Percentiles rank a stretch among this genome's conserved stretches.
phyloP scores from a whole-genome alignment of 2,329 filamentous ascomycete genomes.

The Cercospora sp. region DNA sequence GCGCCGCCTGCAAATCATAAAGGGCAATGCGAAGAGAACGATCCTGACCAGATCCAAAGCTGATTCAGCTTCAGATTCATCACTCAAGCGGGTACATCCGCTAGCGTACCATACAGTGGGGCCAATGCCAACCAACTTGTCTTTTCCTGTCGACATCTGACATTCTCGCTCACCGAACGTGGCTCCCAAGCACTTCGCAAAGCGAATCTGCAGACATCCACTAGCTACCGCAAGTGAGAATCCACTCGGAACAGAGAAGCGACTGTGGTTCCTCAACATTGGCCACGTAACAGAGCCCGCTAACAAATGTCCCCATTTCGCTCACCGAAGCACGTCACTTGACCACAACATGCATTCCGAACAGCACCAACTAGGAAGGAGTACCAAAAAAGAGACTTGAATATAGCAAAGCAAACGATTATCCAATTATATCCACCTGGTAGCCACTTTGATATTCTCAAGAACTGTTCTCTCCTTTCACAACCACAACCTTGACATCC shows the following conservation, averaged over 20 bases:
- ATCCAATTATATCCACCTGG: background rate
- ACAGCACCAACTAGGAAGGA: background rate
- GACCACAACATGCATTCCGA: background rate
- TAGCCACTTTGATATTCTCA: background rate
- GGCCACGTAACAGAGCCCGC: background rate
- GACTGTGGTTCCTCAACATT: background rate
- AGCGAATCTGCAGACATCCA: background rate
- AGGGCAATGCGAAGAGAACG: background rate
- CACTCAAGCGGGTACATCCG: background rate
- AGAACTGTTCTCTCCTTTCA: slow-evolving; percentile 45
- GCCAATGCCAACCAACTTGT: background rate
- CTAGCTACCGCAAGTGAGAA: background rate
- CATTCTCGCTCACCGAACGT: background rate
- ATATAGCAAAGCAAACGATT: background rate
- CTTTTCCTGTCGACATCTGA: background rate
- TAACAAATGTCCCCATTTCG: background rate
- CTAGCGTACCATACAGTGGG: background rate
- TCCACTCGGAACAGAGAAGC: background rate
- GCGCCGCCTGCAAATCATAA: background rate
- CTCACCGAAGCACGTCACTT: background rate
- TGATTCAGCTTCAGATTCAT: background rate
- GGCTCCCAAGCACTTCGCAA: background rate
- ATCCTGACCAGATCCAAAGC: background rate
- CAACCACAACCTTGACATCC: slow-evolving; percentile 54
- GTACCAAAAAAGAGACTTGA: background rate